phyloP scores from a whole-genome alignment of 2,329 filamentous ascomycete species.

The Talaromyces sp. region DNA sequence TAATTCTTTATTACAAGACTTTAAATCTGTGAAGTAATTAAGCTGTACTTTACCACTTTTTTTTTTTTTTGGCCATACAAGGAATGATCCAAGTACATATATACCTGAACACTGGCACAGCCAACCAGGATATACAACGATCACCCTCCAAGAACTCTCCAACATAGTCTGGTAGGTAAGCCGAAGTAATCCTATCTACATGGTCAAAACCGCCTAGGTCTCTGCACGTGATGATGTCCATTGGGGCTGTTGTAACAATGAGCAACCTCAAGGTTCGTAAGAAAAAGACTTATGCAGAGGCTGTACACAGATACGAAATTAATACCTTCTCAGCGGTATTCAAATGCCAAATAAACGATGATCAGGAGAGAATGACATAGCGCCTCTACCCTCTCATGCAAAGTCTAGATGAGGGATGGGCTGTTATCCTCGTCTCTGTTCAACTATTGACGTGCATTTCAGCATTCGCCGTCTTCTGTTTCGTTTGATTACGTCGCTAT shows the following conservation, averaged over 20 bases:
- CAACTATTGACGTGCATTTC: neutral
- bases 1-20: neutral
- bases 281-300: neutral
- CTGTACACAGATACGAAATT: neutral
- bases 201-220: neutral
- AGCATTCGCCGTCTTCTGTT: neutral
- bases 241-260: neutral
- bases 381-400: neutral
- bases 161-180: neutral
- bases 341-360: neutral
- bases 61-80: constrained; percentile 18
- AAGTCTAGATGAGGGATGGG: neutral
- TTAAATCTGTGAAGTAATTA: neutral
- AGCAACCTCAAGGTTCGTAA: neutral
- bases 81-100: constrained; percentile 7
- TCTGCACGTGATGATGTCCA: neutral
- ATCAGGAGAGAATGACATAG: neutral
- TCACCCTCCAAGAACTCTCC: neutral
- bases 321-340: neutral
- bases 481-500: neutral
- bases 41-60: neutral
- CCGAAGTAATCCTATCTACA: neutral
- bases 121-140: constrained; percentile 12
- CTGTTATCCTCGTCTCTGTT: neutral
- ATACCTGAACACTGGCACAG: constrained; percentile 13